A percentile compares a stretch with the other conserved stretches of the same genome.
phyloP scores from a whole-genome alignment of 2,329 filamentous ascomycete species.

The Coniella lustricola region DNA sequence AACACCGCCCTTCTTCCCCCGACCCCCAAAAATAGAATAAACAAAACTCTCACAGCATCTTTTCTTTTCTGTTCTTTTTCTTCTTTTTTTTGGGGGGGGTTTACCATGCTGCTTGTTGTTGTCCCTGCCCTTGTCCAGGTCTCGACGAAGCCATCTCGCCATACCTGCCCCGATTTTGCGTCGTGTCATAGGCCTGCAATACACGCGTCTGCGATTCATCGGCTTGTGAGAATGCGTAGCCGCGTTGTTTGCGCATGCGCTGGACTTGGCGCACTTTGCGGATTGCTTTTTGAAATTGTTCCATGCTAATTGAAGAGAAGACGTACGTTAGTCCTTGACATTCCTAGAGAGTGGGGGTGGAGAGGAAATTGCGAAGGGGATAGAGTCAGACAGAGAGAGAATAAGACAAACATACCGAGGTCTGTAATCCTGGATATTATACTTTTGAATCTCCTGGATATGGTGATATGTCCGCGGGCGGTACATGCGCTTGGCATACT shows the following conservation, averaged over 20 bases:
- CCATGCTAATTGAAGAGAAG: conserved; percentile 66
- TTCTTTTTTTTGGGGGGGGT: neutral
- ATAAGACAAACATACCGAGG: conserved; percentile 60
- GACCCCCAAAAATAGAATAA: no score
- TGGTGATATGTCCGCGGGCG: conserved; percentile 93
- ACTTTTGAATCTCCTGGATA: conserved; percentile 99
- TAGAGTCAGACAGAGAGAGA: conserved; percentile 3
- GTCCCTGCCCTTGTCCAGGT: neutral
- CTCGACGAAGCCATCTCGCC: conserved; percentile 74
- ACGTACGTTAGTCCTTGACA: neutral
- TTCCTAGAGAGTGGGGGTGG: neutral
- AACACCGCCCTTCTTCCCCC: no score
- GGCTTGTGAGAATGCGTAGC: conserved; percentile 95
- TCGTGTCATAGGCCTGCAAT: conserved; percentile 96
- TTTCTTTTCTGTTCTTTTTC: neutral
- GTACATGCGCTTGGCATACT: conserved; percentile 97
- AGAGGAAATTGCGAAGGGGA: conserved; percentile 5
- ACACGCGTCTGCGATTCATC: conserved; percentile 94
- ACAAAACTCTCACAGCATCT: no score
- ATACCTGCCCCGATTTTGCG: conserved; percentile 80
- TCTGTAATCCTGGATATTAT: conserved; percentile 98
- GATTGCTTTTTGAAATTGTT: conserved; percentile 99
- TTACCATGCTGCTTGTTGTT: neutral
- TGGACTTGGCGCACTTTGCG: conserved; percentile 97
- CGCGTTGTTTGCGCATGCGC: conserved; percentile 97